A percentile compares a stretch with the other conserved stretches of the same genome.
Conservation (phyloP, 2,329 filamentous ascomycete genomes). For the Neopestalotiopsis clavispora region DNA sequence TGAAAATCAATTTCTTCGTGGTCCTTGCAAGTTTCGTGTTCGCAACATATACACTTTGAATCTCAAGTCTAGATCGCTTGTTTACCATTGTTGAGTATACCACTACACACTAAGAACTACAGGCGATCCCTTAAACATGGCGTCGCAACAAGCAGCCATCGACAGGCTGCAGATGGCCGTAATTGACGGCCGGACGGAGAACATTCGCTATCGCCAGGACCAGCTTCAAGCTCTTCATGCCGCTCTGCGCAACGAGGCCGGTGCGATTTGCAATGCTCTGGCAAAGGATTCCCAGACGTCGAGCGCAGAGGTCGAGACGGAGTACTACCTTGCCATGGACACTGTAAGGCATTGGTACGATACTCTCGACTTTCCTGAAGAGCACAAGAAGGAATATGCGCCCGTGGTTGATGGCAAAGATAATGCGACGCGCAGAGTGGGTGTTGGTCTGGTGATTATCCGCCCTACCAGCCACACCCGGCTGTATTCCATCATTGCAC, state of each 20-base stretch:
- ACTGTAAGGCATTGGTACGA: slow-evolving; percentile 35
- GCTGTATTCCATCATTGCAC: slow-evolving; percentile 37
- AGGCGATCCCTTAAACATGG: slow-evolving; percentile 13
- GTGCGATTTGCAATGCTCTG: slow-evolving; percentile 37
- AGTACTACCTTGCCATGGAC: slow-evolving; percentile 36
- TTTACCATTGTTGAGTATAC: background rate
- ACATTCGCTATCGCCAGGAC: slow-evolving; percentile 41
- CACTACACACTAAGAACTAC: background rate
- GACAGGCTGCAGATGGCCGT: slow-evolving; percentile 38
- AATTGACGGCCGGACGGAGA: slow-evolving; percentile 43
- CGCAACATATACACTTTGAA: background rate
- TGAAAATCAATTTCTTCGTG: background rate
- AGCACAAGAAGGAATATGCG: slow-evolving; percentile 36
- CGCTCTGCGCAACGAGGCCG: slow-evolving; percentile 32
- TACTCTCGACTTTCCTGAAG: slow-evolving; percentile 30
- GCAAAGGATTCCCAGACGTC: slow-evolving; percentile 33
- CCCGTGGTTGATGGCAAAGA: slow-evolving; percentile 31
- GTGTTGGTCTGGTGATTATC: slow-evolving; percentile 36
- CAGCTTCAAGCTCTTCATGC: slow-evolving; percentile 43
- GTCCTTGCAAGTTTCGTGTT: background rate
- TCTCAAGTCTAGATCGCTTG: background rate
- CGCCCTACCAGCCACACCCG: slow-evolving; percentile 35
- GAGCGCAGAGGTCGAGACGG: slow-evolving; percentile 37
- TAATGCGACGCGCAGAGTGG: slow-evolving; percentile 25
- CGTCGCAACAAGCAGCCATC: slow-evolving; percentile 23